Base-by-base conservation (phyloP, 495 filamentous ascomycete genomes). In the Neurospora sp. region DNA sequence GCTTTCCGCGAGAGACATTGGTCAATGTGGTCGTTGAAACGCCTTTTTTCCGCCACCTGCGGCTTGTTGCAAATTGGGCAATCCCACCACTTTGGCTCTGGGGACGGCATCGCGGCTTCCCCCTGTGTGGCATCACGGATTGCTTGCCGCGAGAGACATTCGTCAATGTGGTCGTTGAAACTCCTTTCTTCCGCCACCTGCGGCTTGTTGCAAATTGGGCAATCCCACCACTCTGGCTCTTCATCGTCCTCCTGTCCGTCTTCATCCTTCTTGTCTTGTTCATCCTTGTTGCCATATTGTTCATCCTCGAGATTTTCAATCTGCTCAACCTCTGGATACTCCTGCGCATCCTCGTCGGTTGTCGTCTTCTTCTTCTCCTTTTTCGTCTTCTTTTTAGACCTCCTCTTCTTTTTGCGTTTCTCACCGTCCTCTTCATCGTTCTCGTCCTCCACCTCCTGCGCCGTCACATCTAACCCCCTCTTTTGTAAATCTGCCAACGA, bases 121-220 rank as follows among this genome's bases (percentile, higher is more conserved):
- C 4, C 31, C 31, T 35, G 89, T 8, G 92, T 90, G 0, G 87
- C 91, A 77, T 97, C 93, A 48, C 90, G 90, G 74, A 99, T 99
- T 0, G 93, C 92, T 78, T 91, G 88, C 65, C 89, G 83, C 3
- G 94, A 97, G 8, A 99, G 87, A 82, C 96, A 99, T 31, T 92
- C 89, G 78, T 99, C 96, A 68, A 99, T 91, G 80, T 99, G 96
- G 69, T 91, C 90, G 75, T 99, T 99, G 82, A 99, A 98, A 7
- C 79, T 79, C 44, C 86, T 85, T 78, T 98, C 93, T 73, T 94
- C 88, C 0, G 94, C 89, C 4, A 83, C 72, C 76, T 97, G 93
- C 0, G 91, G 90, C 59, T 89, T 83, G 3, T 79, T 79, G 79
- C 96, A 98, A 44, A 98, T 93, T 0, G 96, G 96, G 79, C 96